These are phyloP conservation scores for Fusarium solani-melongenae DNA, from an alignment of 2,329 filamentous ascomycete genomes.

Conservation along the genomic window DNA sequence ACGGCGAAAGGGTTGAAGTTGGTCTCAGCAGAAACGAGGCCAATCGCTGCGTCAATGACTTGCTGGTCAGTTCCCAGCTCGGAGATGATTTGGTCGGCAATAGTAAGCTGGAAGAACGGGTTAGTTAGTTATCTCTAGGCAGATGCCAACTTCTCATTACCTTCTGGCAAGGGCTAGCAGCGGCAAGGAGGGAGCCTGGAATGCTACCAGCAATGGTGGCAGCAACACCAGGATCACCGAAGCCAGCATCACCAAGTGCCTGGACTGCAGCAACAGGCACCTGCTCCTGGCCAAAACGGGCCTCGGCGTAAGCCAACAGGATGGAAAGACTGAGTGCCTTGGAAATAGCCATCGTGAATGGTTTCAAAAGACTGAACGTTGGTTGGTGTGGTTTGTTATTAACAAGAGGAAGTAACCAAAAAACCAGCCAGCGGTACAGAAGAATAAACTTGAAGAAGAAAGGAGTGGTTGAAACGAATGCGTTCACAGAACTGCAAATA, in stretches of 20 bases:
- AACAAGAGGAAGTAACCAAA: constrained; percentile 13
- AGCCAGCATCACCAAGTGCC: constrained; percentile 56
- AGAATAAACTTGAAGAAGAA: constrained; percentile 27
- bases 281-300: constrained; percentile 74
- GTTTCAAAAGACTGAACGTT: constrained; percentile 1
- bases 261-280: constrained; percentile 65
- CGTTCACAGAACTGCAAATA: constrained; percentile 46
- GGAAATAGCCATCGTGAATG: constrained; percentile 14
- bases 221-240: constrained; percentile 69
- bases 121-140: constrained; percentile 24
- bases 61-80: constrained; percentile 69
- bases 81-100: constrained; percentile 72
- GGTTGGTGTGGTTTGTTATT: constrained; percentile 5
- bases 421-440: constrained; percentile 37
- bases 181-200: constrained; percentile 71
- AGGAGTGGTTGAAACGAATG: constrained; percentile 42
- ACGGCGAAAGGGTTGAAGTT: constrained; percentile 78
- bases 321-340: constrained; percentile 33
- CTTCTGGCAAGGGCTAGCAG: constrained; percentile 74
- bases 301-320: constrained; percentile 56
- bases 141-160: constrained; percentile 43
- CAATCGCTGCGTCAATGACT: constrained; percentile 70
- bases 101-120: constrained; percentile 58
- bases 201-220: constrained; percentile 72
- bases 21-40: constrained; percentile 74